Base-by-base conservation (phyloP, 495 filamentous ascomycete species). In the Cercophora sp. region DNA sequence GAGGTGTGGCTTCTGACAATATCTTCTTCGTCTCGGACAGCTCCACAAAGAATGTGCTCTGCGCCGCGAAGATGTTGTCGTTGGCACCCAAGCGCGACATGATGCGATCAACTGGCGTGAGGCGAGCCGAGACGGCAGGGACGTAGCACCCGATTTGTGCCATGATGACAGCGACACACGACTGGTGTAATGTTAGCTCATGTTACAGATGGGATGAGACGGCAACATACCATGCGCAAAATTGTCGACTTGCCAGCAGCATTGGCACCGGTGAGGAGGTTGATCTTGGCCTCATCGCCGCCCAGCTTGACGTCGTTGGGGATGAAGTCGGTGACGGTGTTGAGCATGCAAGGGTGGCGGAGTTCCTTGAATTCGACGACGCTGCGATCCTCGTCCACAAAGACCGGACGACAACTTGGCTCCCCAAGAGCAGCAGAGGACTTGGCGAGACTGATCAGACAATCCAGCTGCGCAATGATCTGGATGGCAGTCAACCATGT, bases 181-280 rank as follows among this genome's bases (percentile, higher is more conserved):
- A 71, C 74, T 77, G 49, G 0, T 24, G 2, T n/a, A n/a, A 13
- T 9, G 56, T 67, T 56, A 67, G 68, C 27, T 48, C 25, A 26
- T 16, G 24, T 3, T 54, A 18, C 41, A 1, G n/a, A 55, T 0
- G 19, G 26, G 58, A 48, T 15, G 39, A 8, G 16, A 48, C 49
- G 35, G 8, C 26, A 25, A 69, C 79, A 65, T 76, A 91, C 88
- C 94, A 97, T 97, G 55, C 93, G 83, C 16, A 99, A 83, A 48
- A 97, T 80, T n/a, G 93, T 99, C 8, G 93, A 99, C 72, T 99
- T 99, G 66, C 93, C 93, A 45, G 93, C 94, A 6, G 93, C 93
- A 66, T 99, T 99, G 37, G 93, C 93, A 61, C 93, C 93, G 3
- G 93, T 99, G 32, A 99, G 80, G 34, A 99, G 79, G 60, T 89